These are phyloP conservation scores for Nelumbo lutea DNA, from an alignment of 164 flowering plant species.

Conservation along the genomic window DNA sequence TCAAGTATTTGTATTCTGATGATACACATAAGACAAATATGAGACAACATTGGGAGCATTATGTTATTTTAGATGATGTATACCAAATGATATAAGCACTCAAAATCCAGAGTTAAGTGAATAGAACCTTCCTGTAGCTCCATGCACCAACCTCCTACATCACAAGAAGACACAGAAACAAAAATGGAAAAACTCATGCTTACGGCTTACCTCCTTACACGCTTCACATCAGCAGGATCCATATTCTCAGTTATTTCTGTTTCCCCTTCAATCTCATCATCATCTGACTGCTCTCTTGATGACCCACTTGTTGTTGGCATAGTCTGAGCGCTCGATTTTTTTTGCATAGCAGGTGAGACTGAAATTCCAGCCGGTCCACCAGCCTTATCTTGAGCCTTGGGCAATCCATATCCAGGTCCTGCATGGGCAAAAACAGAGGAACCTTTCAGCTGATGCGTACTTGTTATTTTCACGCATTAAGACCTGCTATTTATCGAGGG, in stretches of 20 bases:
- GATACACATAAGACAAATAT: background rate
- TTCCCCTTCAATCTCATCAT: constrained; percentile 76
- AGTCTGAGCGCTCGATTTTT: constrained; percentile 33
- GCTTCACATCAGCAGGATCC: constrained; percentile 80
- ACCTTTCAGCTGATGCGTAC: background rate
- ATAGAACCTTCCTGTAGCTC: background rate
- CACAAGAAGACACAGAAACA: background rate
- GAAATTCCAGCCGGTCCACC: constrained; percentile 44
- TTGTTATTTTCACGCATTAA: background rate
- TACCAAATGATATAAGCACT: background rate
- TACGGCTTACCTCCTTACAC: constrained; percentile 71
- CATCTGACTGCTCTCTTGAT: constrained; percentile 84
- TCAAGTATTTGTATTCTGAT: background rate
- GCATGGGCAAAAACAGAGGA: background rate
- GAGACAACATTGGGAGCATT: background rate
- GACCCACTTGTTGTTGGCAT: constrained; percentile 68
- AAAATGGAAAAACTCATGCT: constrained; percentile 4
- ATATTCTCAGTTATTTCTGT: constrained; percentile 43
- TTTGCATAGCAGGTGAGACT: constrained; percentile 42
- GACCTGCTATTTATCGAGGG: no score
- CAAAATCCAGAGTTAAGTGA: background rate
- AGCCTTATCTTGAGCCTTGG: constrained; percentile 44
- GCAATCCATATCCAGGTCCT: constrained; percentile 42
- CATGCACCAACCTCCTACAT: background rate
- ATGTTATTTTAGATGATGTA: background rate